Percentiles rank a stretch among this genome's conserved stretches.
Conservation (phyloP, 2,329 filamentous ascomycete species). For the Talaromyces funiculosus region DNA sequence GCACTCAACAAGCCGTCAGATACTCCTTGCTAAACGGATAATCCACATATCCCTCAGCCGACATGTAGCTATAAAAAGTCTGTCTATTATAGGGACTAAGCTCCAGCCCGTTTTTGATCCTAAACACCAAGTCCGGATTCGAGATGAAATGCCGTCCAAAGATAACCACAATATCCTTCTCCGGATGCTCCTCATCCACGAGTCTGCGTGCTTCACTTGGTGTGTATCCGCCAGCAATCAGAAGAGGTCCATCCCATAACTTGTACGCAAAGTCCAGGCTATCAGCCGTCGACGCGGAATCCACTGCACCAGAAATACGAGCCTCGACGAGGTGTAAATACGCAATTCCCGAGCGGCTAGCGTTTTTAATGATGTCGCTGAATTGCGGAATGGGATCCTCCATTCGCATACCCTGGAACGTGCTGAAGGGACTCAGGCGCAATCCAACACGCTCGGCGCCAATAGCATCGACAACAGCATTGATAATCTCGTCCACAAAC, state of each 20-base stretch:
- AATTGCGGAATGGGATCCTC: conserved; percentile 10
- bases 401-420: conserved; percentile 41
- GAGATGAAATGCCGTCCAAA: conserved; percentile 29
- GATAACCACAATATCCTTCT: conserved; percentile 22
- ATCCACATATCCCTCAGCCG: conserved; percentile 21
- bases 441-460: conserved; percentile 39
- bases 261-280: conserved; percentile 5
- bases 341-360: neutral
- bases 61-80: conserved; percentile 18
- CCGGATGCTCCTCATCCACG: conserved; percentile 22
- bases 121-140: conserved; percentile 22
- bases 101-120: conserved; percentile 16
- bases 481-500: conserved; percentile 48
- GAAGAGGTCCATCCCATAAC: conserved; percentile 29
- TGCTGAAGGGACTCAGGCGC: conserved; percentile 38
- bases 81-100: conserved; percentile 17
- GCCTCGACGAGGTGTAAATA: conserved; percentile 10
- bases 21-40: conserved; percentile 32
- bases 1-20: neutral
- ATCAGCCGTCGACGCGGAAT: neutral
- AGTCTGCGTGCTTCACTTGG: conserved; percentile 30
- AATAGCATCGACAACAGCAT: conserved; percentile 35
- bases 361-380: conserved; percentile 1
- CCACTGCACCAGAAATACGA: conserved; percentile 4
- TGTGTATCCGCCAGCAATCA: conserved; percentile 45